Conservation (phyloP, 2,329 filamentous ascomycete species). For the Fusarium heterosporum region DNA sequence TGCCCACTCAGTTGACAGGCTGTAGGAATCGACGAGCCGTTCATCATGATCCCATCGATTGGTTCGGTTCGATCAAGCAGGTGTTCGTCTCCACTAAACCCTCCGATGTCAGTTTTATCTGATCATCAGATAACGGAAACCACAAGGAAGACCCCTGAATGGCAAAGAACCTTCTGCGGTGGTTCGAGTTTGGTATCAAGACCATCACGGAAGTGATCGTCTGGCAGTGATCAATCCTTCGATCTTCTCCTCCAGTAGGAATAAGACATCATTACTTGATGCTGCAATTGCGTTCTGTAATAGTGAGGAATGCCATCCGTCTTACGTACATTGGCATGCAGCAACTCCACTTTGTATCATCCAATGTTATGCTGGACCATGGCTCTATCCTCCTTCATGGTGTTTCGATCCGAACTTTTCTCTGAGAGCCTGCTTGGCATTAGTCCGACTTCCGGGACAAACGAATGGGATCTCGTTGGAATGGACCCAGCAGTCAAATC, state of each 20-base stretch:
- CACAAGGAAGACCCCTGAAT: conserved; percentile 16
- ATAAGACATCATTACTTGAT: not conserved
- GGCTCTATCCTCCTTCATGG: not conserved
- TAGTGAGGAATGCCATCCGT: conserved; percentile 15
- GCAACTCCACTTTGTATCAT: conserved; percentile 18
- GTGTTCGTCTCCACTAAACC: not conserved
- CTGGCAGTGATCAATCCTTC: not conserved
- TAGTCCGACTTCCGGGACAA: conserved; percentile 30
- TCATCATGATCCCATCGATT: not conserved
- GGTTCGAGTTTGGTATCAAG: conserved; percentile 1
- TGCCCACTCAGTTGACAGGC: not conserved
- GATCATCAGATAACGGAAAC: conserved; percentile 37
- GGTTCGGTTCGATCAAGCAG: not conserved
- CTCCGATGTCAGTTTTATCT: conserved; percentile 1
- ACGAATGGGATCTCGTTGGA: conserved; percentile 1
- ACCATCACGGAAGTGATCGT: conserved; percentile 17
- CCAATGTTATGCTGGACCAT: conserved; percentile 8
- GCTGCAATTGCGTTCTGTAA: not conserved
- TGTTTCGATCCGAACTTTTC: not conserved
- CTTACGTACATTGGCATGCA: conserved; percentile 10
- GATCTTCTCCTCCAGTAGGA: conserved; percentile 1
- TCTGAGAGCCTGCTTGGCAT: conserved; percentile 24
- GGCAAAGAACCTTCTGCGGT: conserved; percentile 12
- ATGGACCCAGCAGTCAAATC: not conserved
- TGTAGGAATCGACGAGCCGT: not conserved